These are phyloP conservation scores for Emergomyces pasteurianus DNA, from an alignment of 2,329 filamentous ascomycete species.

Conservation along the genomic window DNA sequence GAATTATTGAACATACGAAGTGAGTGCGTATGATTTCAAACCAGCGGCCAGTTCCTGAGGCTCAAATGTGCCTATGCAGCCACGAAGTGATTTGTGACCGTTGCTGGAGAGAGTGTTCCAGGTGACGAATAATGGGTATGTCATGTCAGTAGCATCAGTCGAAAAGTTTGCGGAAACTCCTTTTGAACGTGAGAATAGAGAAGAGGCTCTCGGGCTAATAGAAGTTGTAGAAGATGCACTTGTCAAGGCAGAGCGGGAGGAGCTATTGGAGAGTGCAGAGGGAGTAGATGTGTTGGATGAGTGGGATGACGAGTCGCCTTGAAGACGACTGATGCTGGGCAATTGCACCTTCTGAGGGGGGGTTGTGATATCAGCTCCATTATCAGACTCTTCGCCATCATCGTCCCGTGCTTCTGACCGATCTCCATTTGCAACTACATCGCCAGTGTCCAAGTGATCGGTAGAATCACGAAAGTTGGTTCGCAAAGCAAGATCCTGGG, in stretches of 20 bases:
- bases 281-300: constrained; percentile 30
- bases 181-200: constrained; percentile 14
- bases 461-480: constrained; percentile 19
- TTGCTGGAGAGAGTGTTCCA: constrained; percentile 66
- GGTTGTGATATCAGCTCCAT: constrained; percentile 7
- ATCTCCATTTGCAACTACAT: constrained; percentile 10
- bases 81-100: constrained; percentile 60
- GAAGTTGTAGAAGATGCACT: constrained; percentile 32
- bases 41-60: constrained; percentile 60
- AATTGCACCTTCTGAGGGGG: constrained; percentile 18
- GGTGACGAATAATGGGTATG: constrained; percentile 76
- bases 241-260: constrained; percentile 34
- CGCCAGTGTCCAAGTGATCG: constrained; percentile 20
- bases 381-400: constrained; percentile 9
- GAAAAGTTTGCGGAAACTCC: constrained; percentile 2
- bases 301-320: constrained; percentile 23
- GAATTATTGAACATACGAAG: constrained; percentile 44
- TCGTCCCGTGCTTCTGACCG: constrained; percentile 15
- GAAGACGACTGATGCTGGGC: constrained; percentile 24
- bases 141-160: constrained; percentile 1
- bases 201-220: constrained; percentile 33
- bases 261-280: constrained; percentile 37
- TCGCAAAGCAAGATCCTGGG: constrained; percentile 15
- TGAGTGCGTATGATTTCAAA: constrained; percentile 68
- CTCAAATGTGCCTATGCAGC: constrained; percentile 94